Base-by-base conservation (phyloP, 2,329 filamentous ascomycete species). In the Pestalotiopsis sp. region DNA sequence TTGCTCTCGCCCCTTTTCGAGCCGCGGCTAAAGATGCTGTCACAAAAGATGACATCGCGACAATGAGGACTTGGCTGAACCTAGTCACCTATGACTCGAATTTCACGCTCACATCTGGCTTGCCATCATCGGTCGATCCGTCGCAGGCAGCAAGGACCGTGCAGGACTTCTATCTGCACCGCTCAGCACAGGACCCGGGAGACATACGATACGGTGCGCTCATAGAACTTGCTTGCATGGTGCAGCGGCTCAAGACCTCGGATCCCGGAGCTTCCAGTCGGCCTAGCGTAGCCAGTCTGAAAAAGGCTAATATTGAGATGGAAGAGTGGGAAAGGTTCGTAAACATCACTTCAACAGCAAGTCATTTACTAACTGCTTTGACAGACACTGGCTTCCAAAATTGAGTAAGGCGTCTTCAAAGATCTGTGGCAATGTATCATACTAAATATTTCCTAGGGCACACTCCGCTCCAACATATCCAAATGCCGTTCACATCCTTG, bases 401-500 rank as follows among this genome's bases (percentile, higher is more conserved):
- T 23, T 65, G 7, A 65, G 63, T 65, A 36, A 14, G 63, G 11
- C 41, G n/a, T 11, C 40, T 13, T 36, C 4, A 14, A 25, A n/a
- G 7, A 49, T 56, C 20, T 23, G n/a, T 13, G n/a, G 38, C 20
- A 27, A 4, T 27, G 9, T 11, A 14, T 17, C 38, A 17, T 14
- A 36, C 63, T 25, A 36, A 56, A 31, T 27, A 14, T 9, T 23
- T n/a, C 6, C 36, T 25, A 60, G 52, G 38, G 25, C 65, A 67
- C 25, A 62, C 58, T 3, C 27, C 36, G 23, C 36, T 67, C 9
- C 52, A 60, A 36, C 36, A 60, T 52, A 40, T 45, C 25, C 66
- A 67, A 20, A 57, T 67, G n/a, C 56, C 66, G 5, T 59, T 63
- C 25, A 49, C 57, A n/a, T 67, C 68, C 65, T 71, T 64, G 6